Evolutionary conservation across 2,329 filamentous ascomycete genomes (phyloP).

Genomic region (Aspergillus uvarum): DNA sequence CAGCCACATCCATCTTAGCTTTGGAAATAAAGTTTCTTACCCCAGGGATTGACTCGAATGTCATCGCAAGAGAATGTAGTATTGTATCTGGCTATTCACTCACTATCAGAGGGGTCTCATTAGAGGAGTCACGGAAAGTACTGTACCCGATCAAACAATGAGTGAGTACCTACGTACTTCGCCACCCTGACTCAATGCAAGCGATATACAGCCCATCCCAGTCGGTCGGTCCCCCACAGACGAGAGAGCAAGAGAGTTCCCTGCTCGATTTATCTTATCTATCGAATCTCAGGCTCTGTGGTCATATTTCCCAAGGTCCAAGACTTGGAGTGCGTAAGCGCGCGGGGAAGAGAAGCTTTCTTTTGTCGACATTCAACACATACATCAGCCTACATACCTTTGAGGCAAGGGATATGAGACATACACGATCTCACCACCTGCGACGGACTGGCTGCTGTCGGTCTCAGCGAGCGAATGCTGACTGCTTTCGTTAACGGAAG

Average conservation of each 20-base stretch:
- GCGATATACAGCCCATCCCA: background rate
- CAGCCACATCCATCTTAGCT: background rate
- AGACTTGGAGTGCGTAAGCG: conserved; percentile 8
- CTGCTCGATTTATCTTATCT: background rate
- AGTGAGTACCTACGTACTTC: background rate
- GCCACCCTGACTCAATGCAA: background rate
- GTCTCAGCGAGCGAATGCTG: conserved; percentile 14
- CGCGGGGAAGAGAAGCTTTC: background rate
- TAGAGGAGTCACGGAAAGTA: background rate
- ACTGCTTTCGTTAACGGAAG: background rate
- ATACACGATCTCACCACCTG: conserved; percentile 13
- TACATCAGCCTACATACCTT: conserved; percentile 8
- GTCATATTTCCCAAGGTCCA: background rate
- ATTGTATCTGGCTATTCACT: background rate
- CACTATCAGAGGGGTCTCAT: background rate
- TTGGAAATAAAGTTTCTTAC: background rate
- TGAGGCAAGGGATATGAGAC: conserved; percentile 23
- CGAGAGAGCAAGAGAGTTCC: no score
- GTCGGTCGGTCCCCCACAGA: no score
- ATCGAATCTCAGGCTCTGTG: background rate
- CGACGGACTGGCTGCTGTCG: conserved; percentile 3
- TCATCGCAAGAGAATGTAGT: background rate
- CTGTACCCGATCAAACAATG: background rate
- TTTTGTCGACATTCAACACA: no score
- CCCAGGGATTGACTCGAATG: background rate